phyloP scores from a whole-genome alignment of 257 asterid species.

The Nicotiana tomentosiformis region DNA sequence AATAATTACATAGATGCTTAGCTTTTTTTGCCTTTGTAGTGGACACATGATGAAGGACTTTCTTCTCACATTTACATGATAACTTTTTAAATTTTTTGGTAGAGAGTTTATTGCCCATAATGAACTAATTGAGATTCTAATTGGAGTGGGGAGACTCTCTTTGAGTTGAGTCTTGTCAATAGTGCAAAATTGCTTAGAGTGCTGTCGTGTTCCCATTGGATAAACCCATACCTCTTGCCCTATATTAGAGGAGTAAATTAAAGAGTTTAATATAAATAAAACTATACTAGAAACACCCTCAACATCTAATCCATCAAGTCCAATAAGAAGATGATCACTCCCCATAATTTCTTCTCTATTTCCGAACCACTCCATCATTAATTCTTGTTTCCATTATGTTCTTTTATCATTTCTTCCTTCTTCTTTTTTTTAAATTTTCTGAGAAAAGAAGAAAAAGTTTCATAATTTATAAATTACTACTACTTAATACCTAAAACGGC shows the following conservation, averaged over 20 bases:
- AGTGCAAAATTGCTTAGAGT: constrained; percentile 12
- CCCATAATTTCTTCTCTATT: constrained; percentile 12
- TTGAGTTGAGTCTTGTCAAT: constrained; percentile 73
- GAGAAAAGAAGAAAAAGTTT: neutral
- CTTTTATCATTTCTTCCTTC: neutral
- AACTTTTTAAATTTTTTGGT: constrained; percentile 14
- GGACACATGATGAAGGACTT: constrained; percentile 45
- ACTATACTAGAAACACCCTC: constrained; percentile 8
- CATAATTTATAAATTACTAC: neutral
- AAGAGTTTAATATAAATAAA: constrained; percentile 1
- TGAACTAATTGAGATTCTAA: constrained; percentile 32
- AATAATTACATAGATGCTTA: constrained; percentile 40
- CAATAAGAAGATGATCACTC: neutral
- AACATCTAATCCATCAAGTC: constrained; percentile 31
- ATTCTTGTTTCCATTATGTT: neutral
- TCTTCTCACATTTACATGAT: constrained; percentile 47
- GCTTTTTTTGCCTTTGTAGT: constrained; percentile 33
- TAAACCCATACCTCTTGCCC: constrained; percentile 4
- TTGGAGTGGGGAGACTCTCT: constrained; percentile 16
- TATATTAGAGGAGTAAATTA: constrained; percentile 16
- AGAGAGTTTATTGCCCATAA: constrained; percentile 34
- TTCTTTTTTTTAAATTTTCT: neutral
- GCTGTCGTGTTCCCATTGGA: constrained; percentile 37
- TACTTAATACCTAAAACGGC: neutral
- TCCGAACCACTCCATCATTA: constrained; percentile 18